Evolutionary conservation across 2,329 filamentous ascomycete species (phyloP).

Genomic region (Cladosporium sp.): DNA sequence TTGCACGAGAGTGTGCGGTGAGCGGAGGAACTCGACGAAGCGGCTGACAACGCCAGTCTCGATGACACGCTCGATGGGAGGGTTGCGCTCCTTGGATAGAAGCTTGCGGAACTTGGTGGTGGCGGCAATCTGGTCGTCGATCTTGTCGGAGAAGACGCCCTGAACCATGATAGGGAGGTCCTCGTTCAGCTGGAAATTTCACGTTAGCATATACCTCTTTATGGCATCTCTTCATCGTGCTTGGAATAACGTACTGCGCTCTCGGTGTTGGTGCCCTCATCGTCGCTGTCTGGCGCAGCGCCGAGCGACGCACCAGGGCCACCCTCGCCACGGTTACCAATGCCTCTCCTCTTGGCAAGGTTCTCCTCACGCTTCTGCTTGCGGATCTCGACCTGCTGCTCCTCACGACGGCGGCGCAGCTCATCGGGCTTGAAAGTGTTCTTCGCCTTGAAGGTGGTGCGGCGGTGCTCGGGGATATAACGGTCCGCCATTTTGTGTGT

Average conservation of each 20-base stretch:
- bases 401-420: conserved; percentile 94
- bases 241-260: conserved; percentile 70
- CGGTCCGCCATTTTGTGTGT: conserved; percentile 81
- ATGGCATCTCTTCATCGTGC: neutral
- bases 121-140: conserved; percentile 94
- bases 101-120: conserved; percentile 99
- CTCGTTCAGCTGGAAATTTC: conserved; percentile 73
- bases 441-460: conserved; percentile 99
- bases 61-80: conserved; percentile 98
- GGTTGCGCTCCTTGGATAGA: conserved; percentile 97
- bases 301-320: conserved; percentile 78
- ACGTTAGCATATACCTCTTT: conserved; percentile 24
- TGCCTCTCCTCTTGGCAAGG: conserved; percentile 95
- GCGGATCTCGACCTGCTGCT: conserved; percentile 98
- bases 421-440: conserved; percentile 99
- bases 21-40: conserved; percentile 97
- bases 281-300: conserved; percentile 92
- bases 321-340: conserved; percentile 70
- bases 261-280: conserved; percentile 93
- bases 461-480: conserved; percentile 98
- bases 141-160: conserved; percentile 97
- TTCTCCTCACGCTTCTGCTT: conserved; percentile 99
- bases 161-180: conserved; percentile 98
- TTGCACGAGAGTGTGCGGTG: conserved; percentile 95
- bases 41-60: conserved; percentile 97